Base-by-base conservation (phyloP, 371 early-diverging fungal species). In the Cokeromyces recurvatus region DNA sequence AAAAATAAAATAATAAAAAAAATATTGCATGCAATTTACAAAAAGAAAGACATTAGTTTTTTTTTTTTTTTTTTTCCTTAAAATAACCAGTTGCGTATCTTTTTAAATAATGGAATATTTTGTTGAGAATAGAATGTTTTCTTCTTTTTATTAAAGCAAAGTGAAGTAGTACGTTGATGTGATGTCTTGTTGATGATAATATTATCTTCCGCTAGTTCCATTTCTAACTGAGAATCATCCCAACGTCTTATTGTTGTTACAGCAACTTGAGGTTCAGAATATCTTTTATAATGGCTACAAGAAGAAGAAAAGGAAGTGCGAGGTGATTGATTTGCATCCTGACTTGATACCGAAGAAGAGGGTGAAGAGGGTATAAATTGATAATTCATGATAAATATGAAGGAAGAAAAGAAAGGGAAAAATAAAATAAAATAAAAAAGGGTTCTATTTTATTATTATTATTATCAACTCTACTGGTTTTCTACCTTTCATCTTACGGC, bases 121-220 rank as follows among this genome's bases (percentile, higher is more conserved):
- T n/a, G n/a, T n/a, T n/a, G n/a, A n/a, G n/a, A n/a, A n/a, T n/a
- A n/a, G n/a, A n/a, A n/a, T n/a, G n/a, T n/a, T n/a, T 27, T 27
- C 29, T 7, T 7, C 11, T 38, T 45, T 15, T 43, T 38, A 47
- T 47, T 58, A 11, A 58, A 31, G 35, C 57, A 52, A 52, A 57
- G 57, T 24, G 57, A 51, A 42, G 58, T 53, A 35, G 44, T 47
- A 40, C 48, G 52, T 52, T 48, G 46, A 23, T 37, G 39, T 45
- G 47, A 48, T 29, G 34, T 48, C 37, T 38, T 32, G n/a, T 25
- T 14, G 6, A 39, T 27, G 35, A 61, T 55, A 51, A 61, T 49
- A 53, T 61, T 53, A 55, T 61, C 61, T 48, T 61, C 61, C 15
- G 61, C 61, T 27, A 61, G 20, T 22, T 55, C 61, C 45, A 61